Conservation (phyloP, 1,139 yeast species). For the Taphrina pruni region DNA sequence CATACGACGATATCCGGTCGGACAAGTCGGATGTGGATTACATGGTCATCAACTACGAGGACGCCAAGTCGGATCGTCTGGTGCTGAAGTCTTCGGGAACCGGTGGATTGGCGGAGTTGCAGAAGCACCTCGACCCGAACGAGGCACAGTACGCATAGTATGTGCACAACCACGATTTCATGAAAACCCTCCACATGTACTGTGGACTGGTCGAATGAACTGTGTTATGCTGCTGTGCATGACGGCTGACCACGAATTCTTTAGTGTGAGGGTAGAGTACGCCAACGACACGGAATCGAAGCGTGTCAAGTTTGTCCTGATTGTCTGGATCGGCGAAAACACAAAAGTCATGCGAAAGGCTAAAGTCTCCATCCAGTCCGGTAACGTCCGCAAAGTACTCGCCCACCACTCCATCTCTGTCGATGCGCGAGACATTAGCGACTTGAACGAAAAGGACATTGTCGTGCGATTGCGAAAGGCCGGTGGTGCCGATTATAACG, state of each 20-base stretch:
- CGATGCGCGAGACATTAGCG: conserved; percentile 28
- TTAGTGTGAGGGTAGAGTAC: conserved; percentile 37
- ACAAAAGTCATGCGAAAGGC: conserved; percentile 40
- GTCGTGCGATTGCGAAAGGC: conserved; percentile 33
- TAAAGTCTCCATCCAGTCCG: conserved; percentile 32
- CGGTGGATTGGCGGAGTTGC: conserved; percentile 33
- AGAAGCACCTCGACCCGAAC: conserved; percentile 25
- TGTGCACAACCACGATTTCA: not conserved
- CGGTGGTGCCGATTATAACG: conserved; percentile 39
- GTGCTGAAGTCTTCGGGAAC: conserved; percentile 26
- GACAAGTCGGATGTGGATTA: conserved; percentile 38
- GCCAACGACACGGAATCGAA: conserved; percentile 34
- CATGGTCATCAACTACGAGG: conserved; percentile 38
- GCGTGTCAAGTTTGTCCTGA: conserved; percentile 32
- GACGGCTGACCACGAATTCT: not conserved
- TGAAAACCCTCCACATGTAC: not conserved
- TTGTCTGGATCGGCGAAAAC: conserved; percentile 39
- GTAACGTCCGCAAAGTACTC: conserved; percentile 30
- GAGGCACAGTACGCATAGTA: conserved; percentile 38
- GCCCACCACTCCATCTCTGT: conserved; percentile 30
- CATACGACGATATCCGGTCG: conserved; percentile 49
- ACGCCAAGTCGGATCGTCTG: conserved; percentile 30
- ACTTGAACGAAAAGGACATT: conserved; percentile 36
- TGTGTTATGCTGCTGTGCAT: not conserved
- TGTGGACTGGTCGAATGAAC: not conserved